Percentiles rank a stretch among this genome's conserved stretches.
phyloP scores from a whole-genome alignment of 257 asterid genomes.

The Capsicum chinense region DNA sequence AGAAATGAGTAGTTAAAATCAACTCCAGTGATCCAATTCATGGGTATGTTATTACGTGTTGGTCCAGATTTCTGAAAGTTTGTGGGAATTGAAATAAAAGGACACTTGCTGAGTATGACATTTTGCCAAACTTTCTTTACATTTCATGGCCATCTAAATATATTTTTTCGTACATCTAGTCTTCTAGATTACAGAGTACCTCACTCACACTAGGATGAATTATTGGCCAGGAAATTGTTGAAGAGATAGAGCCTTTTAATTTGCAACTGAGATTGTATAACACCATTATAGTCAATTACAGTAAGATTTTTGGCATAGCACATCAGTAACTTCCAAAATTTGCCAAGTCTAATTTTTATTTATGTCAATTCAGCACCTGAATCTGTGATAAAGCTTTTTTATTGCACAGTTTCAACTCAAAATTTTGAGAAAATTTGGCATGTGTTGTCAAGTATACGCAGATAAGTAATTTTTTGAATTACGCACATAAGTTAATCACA shows the following conservation, averaged over 20 bases:
- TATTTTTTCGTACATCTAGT: constrained; percentile 22
- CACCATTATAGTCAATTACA: not conserved
- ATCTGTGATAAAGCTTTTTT: not conserved
- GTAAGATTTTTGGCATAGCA: not conserved
- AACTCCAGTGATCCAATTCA: constrained; percentile 1
- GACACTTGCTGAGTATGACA: constrained; percentile 26
- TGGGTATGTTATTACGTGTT: not conserved
- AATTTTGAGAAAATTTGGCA: not conserved
- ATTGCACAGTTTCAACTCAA: not conserved
- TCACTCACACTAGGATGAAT: not conserved
- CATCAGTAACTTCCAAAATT: not conserved
- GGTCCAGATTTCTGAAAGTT: not conserved
- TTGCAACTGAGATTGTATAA: not conserved
- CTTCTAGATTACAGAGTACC: not conserved
- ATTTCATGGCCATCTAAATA: constrained; percentile 3
- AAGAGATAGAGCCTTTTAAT: not conserved
- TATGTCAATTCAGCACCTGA: not conserved
- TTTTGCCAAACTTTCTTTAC: not conserved
- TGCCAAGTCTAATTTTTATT: not conserved
- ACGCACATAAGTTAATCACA: not conserved
- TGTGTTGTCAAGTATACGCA: not conserved
- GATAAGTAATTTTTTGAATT: not conserved
- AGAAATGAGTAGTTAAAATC: not conserved
- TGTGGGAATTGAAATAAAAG: constrained; percentile 4
- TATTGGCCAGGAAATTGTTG: constrained; percentile 8